A percentile compares a stretch with the other conserved stretches of the same genome.
Conservation (phyloP, 768 basidiomycete species). For the Russula dissimulans region DNA sequence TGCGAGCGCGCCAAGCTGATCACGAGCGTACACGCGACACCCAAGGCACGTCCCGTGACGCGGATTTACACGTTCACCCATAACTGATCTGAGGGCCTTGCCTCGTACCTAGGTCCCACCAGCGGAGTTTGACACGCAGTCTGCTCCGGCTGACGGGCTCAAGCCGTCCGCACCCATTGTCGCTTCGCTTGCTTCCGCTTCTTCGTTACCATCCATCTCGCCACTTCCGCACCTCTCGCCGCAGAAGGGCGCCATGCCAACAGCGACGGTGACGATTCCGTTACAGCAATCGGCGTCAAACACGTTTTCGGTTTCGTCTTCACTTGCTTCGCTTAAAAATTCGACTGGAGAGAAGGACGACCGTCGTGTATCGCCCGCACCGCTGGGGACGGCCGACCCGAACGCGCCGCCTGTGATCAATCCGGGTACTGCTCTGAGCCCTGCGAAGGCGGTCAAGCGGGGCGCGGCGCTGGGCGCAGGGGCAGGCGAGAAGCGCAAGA, state of each 20-base stretch:
- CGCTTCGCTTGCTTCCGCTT: slow-evolving; percentile 25
- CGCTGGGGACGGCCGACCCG: slow-evolving; percentile 61
- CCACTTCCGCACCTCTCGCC: slow-evolving; percentile 25
- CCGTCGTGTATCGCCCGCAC: slow-evolving; percentile 58
- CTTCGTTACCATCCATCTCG: slow-evolving; percentile 24
- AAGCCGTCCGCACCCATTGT: slow-evolving; percentile 24
- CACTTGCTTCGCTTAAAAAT: slow-evolving; percentile 28
- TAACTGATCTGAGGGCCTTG: neutral
- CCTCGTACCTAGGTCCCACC: slow-evolving; percentile 34
- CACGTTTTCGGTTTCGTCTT: slow-evolving; percentile 28
- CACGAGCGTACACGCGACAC: slow-evolving; percentile 86
- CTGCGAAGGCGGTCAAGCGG: slow-evolving; percentile 61
- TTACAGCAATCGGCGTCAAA: slow-evolving; percentile 33
- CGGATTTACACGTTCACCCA: neutral
- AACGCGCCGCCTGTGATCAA: slow-evolving; percentile 37
- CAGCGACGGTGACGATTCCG: slow-evolving; percentile 31
- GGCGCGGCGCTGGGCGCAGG: slow-evolving; percentile 43
- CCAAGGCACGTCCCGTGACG: slow-evolving; percentile 38
- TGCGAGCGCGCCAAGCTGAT: slow-evolving; percentile 80
- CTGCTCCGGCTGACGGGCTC: slow-evolving; percentile 25
- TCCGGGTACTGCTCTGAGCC: slow-evolving; percentile 24
- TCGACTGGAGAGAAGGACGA: slow-evolving; percentile 33
- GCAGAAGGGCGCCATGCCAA: slow-evolving; percentile 22
- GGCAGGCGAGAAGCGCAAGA: slow-evolving; percentile 76
- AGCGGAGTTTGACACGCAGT: slow-evolving; percentile 46